phyloP scores from a whole-genome alignment of 495 filamentous ascomycete genomes.

The Xylaria intraflava region DNA sequence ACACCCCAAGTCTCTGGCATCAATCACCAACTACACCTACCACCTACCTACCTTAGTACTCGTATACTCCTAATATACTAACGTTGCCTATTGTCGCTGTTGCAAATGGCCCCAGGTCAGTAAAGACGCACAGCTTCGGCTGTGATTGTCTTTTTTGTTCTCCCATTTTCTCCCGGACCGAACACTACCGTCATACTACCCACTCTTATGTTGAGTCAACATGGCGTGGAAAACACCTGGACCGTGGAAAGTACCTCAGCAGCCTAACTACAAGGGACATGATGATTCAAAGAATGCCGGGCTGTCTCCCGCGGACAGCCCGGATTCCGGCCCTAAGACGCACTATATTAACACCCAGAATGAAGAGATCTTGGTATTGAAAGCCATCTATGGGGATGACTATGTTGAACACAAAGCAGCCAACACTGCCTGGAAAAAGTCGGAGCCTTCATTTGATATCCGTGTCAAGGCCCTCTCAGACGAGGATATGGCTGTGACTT shows the following conservation, averaged over 20 bases:
- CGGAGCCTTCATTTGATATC: constrained; percentile 75
- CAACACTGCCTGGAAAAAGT: constrained; percentile 85
- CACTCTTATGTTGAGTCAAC: constrained; percentile 17
- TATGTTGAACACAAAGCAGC: constrained; percentile 66
- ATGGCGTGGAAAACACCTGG: constrained; percentile 42
- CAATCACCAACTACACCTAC: neutral
- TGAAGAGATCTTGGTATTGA: constrained; percentile 79
- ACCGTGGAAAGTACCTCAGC: constrained; percentile 33
- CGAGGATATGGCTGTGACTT: constrained; percentile 53
- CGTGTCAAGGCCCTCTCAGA: constrained; percentile 65
- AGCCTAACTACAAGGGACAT: constrained; percentile 31
- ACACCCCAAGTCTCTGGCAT: no score
- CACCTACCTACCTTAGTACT: neutral
- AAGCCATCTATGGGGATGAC: constrained; percentile 90
- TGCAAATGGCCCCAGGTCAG: constrained; percentile 26
- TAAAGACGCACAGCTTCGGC: constrained; percentile 27
- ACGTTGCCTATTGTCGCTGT: neutral
- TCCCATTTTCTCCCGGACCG: constrained; percentile 5
- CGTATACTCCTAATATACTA: neutral
- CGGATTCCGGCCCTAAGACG: constrained; percentile 35
- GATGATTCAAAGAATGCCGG: constrained; percentile 36
- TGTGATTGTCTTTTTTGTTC: constrained; percentile 26
- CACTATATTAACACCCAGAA: constrained; percentile 80
- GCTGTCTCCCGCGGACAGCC: constrained; percentile 29
- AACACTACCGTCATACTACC: constrained; percentile 8